These are phyloP conservation scores for Populus tremula DNA, from an alignment of 345 rosid genomes.

Conservation along the genomic window DNA sequence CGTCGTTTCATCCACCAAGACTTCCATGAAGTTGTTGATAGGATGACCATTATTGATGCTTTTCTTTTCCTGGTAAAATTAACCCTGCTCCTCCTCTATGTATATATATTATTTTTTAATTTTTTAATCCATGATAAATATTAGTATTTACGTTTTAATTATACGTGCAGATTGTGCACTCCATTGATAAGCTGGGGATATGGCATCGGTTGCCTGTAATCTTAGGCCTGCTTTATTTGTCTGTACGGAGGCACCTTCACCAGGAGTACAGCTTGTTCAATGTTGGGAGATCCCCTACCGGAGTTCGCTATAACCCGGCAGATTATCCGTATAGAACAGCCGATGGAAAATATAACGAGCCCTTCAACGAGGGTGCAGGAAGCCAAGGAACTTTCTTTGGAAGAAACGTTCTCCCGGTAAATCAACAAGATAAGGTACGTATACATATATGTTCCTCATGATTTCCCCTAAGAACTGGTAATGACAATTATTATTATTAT, in stretches of 20 bases:
- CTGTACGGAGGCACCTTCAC: slow-evolving; percentile 49
- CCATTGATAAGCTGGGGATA: slow-evolving; percentile 38
- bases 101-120: background rate
- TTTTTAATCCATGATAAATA: background rate
- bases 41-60: slow-evolving; percentile 41
- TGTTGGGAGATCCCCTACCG: slow-evolving; percentile 46
- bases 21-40: slow-evolving; percentile 34
- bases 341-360: slow-evolving; percentile 46
- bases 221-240: slow-evolving; percentile 44
- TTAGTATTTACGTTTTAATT: background rate
- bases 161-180: slow-evolving; percentile 43
- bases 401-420: slow-evolving; percentile 41
- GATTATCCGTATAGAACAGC: slow-evolving; percentile 52
- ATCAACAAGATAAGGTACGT: slow-evolving; percentile 11
- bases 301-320: slow-evolving; percentile 41
- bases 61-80: slow-evolving; percentile 41
- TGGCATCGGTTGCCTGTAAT: slow-evolving; percentile 59
- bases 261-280: slow-evolving; percentile 52
- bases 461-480: too few species aligned
- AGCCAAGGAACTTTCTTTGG: slow-evolving; percentile 52
- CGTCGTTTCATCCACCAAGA: slow-evolving; percentile 35
- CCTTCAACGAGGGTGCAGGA: slow-evolving; percentile 50
- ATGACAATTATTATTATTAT: too few species aligned
- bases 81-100: background rate
- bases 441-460: background rate